Percentiles rank a stretch among this genome's conserved stretches.
phyloP scores from a whole-genome alignment of 169 alveolate genomes.

The Babesia microti region DNA sequence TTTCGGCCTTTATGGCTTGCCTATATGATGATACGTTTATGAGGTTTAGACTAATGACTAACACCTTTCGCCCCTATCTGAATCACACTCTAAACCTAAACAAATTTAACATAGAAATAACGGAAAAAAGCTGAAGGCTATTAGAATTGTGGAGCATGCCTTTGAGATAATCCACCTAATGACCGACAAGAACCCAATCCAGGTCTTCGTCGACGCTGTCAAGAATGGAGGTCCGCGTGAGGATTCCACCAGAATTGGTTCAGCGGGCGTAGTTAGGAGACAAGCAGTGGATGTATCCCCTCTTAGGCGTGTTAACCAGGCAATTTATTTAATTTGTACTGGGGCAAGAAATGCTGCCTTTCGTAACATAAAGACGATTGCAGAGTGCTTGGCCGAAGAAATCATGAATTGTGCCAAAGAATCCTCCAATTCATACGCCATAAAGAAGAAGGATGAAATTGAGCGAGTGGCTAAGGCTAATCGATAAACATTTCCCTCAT shows the following conservation, averaged over 20 bases:
- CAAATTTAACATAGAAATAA: slow-evolving; percentile 74
- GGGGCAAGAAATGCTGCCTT: slow-evolving; percentile 96
- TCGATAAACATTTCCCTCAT: slow-evolving; percentile 79
- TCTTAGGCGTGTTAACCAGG: slow-evolving; percentile 97
- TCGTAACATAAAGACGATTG: slow-evolving; percentile 93
- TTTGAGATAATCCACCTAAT: slow-evolving; percentile 92
- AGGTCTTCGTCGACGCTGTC: slow-evolving; percentile 92
- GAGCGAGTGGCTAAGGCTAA: slow-evolving; percentile 99
- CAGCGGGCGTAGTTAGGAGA: slow-evolving; percentile 97
- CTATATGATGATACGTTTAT: slow-evolving; percentile 35
- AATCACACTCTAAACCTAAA: slow-evolving; percentile 3
- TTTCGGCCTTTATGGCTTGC: background rate
- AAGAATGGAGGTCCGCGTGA: slow-evolving; percentile 98
- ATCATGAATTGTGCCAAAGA: slow-evolving; percentile 95
- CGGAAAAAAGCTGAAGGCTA: slow-evolving; percentile 96
- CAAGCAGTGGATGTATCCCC: slow-evolving; percentile 99
- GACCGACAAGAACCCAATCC: slow-evolving; percentile 96
- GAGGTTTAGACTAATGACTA: slow-evolving; percentile 31
- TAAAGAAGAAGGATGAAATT: slow-evolving; percentile 99
- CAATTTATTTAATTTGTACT: slow-evolving; percentile 91
- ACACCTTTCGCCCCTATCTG: slow-evolving; percentile 58
- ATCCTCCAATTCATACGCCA: slow-evolving; percentile 91
- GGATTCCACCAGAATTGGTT: slow-evolving; percentile 97
- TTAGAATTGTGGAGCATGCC: slow-evolving; percentile 94
- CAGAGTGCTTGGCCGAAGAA: slow-evolving; percentile 99